Conservation (phyloP, 495 filamentous ascomycete genomes). For the Neurospora sp. region DNA sequence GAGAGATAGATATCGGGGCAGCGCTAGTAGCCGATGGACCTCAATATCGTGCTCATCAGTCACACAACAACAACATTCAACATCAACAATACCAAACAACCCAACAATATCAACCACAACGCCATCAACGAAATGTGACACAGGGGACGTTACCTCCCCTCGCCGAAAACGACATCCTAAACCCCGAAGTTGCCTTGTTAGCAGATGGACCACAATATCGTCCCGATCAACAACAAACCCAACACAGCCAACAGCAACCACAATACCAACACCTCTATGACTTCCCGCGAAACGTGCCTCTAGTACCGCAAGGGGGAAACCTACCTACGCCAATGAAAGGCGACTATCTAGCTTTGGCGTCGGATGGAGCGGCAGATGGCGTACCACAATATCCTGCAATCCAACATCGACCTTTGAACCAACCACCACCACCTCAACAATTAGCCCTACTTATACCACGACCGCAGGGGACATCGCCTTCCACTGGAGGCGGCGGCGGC, state of each 20-base stretch:
- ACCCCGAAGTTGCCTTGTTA: conserved; percentile 1
- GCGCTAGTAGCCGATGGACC: conserved; percentile 17
- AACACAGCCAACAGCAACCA: background rate
- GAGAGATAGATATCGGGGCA: background rate
- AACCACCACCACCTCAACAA: too few species aligned
- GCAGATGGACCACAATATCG: background rate
- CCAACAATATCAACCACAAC: background rate
- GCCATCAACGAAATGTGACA: conserved; percentile 2
- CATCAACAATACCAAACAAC: conserved; percentile 1
- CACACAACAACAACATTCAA: background rate
- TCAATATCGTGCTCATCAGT: conserved; percentile 4
- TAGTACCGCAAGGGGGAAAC: background rate
- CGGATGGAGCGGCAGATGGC: background rate
- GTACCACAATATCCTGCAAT: background rate
- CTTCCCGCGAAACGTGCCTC: background rate
- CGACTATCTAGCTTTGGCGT: background rate
- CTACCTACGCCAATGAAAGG: background rate
- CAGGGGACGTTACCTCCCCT: background rate
- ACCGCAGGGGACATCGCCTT: background rate
- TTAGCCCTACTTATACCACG: background rate
- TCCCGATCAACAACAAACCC: background rate
- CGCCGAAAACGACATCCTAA: background rate
- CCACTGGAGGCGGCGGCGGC: background rate
- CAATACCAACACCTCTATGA: background rate
- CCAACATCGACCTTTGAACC: too few species aligned